Evolutionary conservation across 805 yeast species (phyloP), one percentile per base, ranked within the genome.

Genomic region (Lachancea nothofagi): DNA sequence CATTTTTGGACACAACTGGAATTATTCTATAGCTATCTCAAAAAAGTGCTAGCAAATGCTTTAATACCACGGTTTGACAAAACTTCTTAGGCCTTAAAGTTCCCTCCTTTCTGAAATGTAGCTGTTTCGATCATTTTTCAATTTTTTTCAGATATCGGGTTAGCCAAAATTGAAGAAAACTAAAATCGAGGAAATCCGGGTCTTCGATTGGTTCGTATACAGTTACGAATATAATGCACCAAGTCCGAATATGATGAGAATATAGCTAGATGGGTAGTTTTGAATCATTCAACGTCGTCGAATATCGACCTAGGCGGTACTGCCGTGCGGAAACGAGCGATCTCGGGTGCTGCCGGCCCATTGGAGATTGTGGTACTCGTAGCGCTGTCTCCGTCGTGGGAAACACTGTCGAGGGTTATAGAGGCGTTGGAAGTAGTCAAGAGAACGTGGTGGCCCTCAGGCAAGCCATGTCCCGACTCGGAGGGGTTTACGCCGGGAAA

Each of bases 271-370:
- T n/a, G n/a, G n/a, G n/a, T n/a, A n/a, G n/a, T n/a, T n/a, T n/a
- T n/a, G n/a, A n/a, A n/a, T 25, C 23, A 21, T 13, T 53, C 54
- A 19, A 48, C 50, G 12, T 58, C 65, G 43, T 62, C 68, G 44
- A 67, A 67, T 3, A 63, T 55, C 5, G 70, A 65, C 29, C 45
- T 53, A 18, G 70, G 68, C 7, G 72, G 72, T 22, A 62, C 34
- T 18, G 62, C 54, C 1, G 70, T 65, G 35, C 57, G 50, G 48
- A 62, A 30, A 41, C 48, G 37, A 17, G 40, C 34, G 3, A 43
- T 35, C 2, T 41, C 26, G 15, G 9, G n/a, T 10, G 14, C 13
- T 8, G 29, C 20, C 24, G 23, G 10, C 21, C 23, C 9, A 34
- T n/a, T 30, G 23, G 25, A 36, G 12, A 17, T 25, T 24, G 22